Evolutionary conservation across 2,329 filamentous ascomycete genomes (phyloP), one percentile per base, ranked within the genome.

Genomic region (Hypocrella siamensis): DNA sequence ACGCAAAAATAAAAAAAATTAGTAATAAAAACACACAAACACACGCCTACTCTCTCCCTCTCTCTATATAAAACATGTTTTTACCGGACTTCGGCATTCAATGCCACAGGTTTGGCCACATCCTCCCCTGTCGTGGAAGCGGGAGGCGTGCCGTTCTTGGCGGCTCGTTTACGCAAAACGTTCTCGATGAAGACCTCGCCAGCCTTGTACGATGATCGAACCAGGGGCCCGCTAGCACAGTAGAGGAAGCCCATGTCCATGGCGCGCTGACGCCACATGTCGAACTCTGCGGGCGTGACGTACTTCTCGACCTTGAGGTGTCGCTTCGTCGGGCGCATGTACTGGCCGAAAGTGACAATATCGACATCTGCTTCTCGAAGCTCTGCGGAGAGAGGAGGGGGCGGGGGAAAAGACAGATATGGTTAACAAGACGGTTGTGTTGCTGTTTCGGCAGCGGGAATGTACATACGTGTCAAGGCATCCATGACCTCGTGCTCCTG

Each of bases 171-270:
- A 58, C 83, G 81, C 37, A 98, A 61, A 15, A 98, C 88, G 46
- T 98, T 98, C 66, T 98, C 90, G 44, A 98, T 98, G 52, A 98
- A 98, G 2, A 85, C 84, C 62, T 98, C 90, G 24, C 90, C 90
- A 3, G 90, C 90, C 65, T 98, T 98, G 63, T 98, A 98, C 29
- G 82, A 92, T 43, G 85, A 93, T 37, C 90, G 72, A 17, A 98
- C 88, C 30, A 98, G 63, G 2, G 90, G 90, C 0, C 90, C 90
- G 35, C 81, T 90, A 11, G 90, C 90, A 52, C 85, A 93, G 61
- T 96, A 98, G 43, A 98, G 58, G 67, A 98, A 98, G 30, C 90
- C 90, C 75, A 96, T 74, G 39, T 94, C 85, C 28, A 96, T 65
- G 25, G 90, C 88, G 31, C 85, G 74, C 59, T 84, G 73, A 38